Evolutionary conservation across 129 eudicot genomes (phyloP).

Genomic region (Flaveria trinervia): DNA sequence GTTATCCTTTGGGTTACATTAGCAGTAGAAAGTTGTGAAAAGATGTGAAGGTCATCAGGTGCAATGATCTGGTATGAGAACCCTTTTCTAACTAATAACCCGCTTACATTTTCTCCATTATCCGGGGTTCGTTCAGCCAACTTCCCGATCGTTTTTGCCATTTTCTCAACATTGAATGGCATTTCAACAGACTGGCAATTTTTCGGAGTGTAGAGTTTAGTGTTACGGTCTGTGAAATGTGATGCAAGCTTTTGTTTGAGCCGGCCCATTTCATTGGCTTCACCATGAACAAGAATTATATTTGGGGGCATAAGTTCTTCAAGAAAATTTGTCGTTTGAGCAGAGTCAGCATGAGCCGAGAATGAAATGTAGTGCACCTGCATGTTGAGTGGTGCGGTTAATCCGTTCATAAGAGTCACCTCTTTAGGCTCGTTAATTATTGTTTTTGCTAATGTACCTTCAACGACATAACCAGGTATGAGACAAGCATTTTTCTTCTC

Average conservation of each 20-base stretch:
- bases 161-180: conserved; percentile 84
- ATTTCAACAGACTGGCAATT: conserved; percentile 93
- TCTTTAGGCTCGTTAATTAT: conserved; percentile 94
- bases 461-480: conserved; percentile 86
- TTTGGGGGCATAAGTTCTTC: conserved; percentile 98
- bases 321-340: conserved; percentile 84
- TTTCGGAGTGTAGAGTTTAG: conserved; percentile 80
- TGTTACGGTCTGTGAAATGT: conserved; percentile 74
- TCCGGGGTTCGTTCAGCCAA: conserved; percentile 82
- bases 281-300: conserved; percentile 92
- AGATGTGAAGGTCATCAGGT: conserved; percentile 86
- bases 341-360: conserved; percentile 94
- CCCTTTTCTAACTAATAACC: conserved; percentile 85
- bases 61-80: conserved; percentile 93
- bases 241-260: conserved; percentile 78
- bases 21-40: conserved; percentile 87
- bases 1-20: conserved; percentile 82
- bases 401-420: conserved; percentile 81
- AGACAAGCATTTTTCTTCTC: conserved; percentile 92
- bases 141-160: conserved; percentile 90
- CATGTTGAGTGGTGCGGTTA: conserved; percentile 89
- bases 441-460: conserved; percentile 82
- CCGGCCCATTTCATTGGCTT: conserved; percentile 94
- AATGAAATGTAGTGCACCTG: conserved; percentile 92
- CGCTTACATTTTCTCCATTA: conserved; percentile 74